These are phyloP conservation scores for Diaporthe sp. DNA, from an alignment of 2,329 filamentous ascomycete species.

Conservation along the genomic window DNA sequence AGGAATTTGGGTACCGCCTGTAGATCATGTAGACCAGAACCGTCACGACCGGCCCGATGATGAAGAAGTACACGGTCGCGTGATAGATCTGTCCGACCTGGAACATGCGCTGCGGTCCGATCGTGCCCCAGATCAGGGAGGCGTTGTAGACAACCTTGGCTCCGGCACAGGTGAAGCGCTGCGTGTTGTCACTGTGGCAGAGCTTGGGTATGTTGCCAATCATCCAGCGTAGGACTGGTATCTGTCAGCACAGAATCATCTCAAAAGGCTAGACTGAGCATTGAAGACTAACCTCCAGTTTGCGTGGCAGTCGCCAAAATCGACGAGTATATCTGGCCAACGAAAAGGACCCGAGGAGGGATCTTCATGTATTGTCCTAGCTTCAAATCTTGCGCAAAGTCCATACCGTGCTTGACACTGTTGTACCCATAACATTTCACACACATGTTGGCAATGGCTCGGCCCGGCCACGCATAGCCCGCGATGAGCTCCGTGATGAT, in stretches of 20 bases:
- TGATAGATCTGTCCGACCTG: constrained; percentile 48
- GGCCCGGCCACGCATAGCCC: constrained; percentile 49
- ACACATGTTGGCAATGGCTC: constrained; percentile 49
- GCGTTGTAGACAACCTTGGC: constrained; percentile 51
- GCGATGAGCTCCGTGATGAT: constrained; percentile 51
- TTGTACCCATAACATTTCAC: constrained; percentile 51
- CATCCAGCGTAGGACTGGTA: constrained; percentile 44
- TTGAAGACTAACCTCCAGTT: constrained; percentile 45
- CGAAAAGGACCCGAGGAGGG: constrained; percentile 49
- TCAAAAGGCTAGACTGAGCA: no score
- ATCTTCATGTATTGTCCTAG: constrained; percentile 51
- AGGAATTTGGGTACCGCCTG: constrained; percentile 47
- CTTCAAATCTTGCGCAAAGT: constrained; percentile 49
- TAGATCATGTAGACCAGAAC: constrained; percentile 46
- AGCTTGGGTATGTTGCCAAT: constrained; percentile 47
- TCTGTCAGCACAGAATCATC: not conserved
- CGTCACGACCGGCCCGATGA: constrained; percentile 49
- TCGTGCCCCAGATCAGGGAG: constrained; percentile 50
- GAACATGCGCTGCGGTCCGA: constrained; percentile 50
- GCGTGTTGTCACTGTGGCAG: constrained; percentile 46
- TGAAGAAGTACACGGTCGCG: constrained; percentile 48
- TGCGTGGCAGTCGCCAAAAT: constrained; percentile 49
- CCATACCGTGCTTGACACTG: constrained; percentile 49
- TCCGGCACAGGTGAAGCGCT: constrained; percentile 50
- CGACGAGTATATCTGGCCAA: constrained; percentile 50